Evolutionary conservation across 2,329 filamentous ascomycete species (phyloP), one percentile per base, ranked within the genome.

Genomic region (Diplodia sapinea): DNA sequence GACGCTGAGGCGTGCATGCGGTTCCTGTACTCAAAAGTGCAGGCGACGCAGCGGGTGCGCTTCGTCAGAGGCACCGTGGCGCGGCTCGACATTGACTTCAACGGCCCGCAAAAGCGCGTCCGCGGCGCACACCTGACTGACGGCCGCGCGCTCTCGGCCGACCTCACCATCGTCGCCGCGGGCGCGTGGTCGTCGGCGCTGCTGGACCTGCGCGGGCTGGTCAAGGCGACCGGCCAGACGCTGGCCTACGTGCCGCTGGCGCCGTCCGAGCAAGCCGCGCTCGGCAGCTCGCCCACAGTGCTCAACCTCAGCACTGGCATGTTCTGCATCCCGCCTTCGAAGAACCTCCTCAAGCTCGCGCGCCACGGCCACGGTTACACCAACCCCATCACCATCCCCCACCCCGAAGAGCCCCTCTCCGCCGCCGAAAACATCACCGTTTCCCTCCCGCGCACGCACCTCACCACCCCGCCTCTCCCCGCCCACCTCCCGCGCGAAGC

Each of bases 181-280:
- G 94, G 94, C 17, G 93, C 94, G 4, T 98, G 94, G 94, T 92
- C 91, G 2, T 87, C 89, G 2, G 85, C 86, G 1, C 84, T 97
- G 26, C 81, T 97, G 67, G 91, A 97, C 77, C 82, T 97, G 0
- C 84, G 89, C 56, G 92, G 92, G 31, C 87, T 91, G 54, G 89
- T 89, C 49, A 86, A 90, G 70, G 91, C 94, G 2, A 96, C 93
- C 0, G 94, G 92, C 15, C 94, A 98, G 74, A 86, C 87, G 0
- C 76, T 98, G 31, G 90, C 86, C 13, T 97, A 96, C 80, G 82
- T 97, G 71, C 84, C 88, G 70, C 85, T 98, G 72, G 90, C 88
- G 0, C 81, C 87, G 17, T 85, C 86, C 5, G 94, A 97, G 79
- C 88, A 94, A 78, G 81, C 82, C 17, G 78, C 78, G 4, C 82